These are phyloP conservation scores for Aspergillus asperescens DNA, from an alignment of 495 filamentous ascomycete genomes.

Conservation along the genomic window DNA sequence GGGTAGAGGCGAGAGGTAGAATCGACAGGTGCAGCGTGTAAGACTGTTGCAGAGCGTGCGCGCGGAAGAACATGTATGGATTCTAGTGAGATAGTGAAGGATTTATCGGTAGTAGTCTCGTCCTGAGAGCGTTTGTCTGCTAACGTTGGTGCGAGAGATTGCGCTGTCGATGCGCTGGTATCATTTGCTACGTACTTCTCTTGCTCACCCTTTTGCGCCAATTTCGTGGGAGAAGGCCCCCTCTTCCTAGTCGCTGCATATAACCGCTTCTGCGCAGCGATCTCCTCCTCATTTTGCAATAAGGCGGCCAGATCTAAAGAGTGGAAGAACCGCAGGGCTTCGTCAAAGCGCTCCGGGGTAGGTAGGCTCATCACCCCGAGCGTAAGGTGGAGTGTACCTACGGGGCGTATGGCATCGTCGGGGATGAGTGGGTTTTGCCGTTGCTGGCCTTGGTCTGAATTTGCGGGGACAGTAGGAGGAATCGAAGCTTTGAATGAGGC, in stretches of 20 bases:
- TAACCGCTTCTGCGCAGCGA: background rate
- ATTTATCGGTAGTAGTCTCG: background rate
- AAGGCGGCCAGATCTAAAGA: conserved; percentile 49
- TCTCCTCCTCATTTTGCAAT: conserved; percentile 31
- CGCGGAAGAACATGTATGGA: conserved; percentile 34
- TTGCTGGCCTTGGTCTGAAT: conserved; percentile 3
- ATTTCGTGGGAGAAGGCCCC: background rate
- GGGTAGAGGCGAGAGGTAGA: conserved; percentile 46
- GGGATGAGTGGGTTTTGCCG: conserved; percentile 35
- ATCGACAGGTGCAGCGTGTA: conserved; percentile 56
- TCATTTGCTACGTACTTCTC: background rate
- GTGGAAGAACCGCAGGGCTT: conserved; percentile 52
- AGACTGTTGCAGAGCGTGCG: conserved; percentile 39
- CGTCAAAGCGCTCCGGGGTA: conserved; percentile 48
- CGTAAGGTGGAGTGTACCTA: conserved; percentile 80
- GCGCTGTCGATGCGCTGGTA: background rate
- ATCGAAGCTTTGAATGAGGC: conserved; percentile 56
- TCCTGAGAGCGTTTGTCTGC: background rate
- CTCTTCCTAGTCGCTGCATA: background rate
- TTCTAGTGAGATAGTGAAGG: conserved; percentile 33
- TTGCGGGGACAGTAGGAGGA: conserved; percentile 17
- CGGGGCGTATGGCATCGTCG: conserved; percentile 62
- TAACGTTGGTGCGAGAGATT: background rate
- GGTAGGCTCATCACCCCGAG: conserved; percentile 80
- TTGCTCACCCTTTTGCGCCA: background rate